Conservation (phyloP, 306 rosid species). For the Quercus ilex region DNA sequence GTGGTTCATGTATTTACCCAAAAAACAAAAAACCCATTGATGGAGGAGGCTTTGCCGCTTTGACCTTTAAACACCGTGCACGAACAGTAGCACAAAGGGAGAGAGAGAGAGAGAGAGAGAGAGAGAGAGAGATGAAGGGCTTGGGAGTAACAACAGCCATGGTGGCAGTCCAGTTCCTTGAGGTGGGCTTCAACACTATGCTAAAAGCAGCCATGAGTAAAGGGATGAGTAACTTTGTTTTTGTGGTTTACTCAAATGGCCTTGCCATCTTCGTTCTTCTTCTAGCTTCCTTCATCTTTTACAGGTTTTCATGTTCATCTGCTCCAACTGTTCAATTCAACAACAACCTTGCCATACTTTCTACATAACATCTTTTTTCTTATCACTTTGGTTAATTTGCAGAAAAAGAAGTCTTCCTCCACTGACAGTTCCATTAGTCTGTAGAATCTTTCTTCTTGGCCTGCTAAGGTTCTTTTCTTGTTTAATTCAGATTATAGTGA, state of each 20-base stretch:
- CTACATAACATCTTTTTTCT: neutral
- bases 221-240: slow-evolving; percentile 41
- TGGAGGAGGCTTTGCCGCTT: too few relatives aligned
- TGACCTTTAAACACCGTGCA: neutral
- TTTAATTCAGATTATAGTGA: neutral
- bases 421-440: slow-evolving; percentile 9
- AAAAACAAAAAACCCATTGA: too few relatives aligned
- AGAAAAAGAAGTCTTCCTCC: slow-evolving; percentile 35
- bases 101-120: neutral
- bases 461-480: slow-evolving; percentile 24
- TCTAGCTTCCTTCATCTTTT: slow-evolving; percentile 26
- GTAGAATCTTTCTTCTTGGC: slow-evolving; percentile 23
- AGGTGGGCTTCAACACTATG: slow-evolving; percentile 31
- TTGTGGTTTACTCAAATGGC: slow-evolving; percentile 29
- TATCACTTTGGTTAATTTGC: neutral
- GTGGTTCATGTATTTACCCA: too few relatives aligned
- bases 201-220: slow-evolving; percentile 25
- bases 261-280: slow-evolving; percentile 35
- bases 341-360: neutral
- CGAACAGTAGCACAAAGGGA: neutral
- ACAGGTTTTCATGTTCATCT: slow-evolving; percentile 19
- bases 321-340: neutral
- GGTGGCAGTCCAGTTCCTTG: slow-evolving; percentile 30
- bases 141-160: slow-evolving; percentile 22
- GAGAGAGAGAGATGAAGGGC: slow-evolving; percentile 12